Conservation (phyloP, 805 yeast genomes). For the Nakazawaea pomicola region DNA sequence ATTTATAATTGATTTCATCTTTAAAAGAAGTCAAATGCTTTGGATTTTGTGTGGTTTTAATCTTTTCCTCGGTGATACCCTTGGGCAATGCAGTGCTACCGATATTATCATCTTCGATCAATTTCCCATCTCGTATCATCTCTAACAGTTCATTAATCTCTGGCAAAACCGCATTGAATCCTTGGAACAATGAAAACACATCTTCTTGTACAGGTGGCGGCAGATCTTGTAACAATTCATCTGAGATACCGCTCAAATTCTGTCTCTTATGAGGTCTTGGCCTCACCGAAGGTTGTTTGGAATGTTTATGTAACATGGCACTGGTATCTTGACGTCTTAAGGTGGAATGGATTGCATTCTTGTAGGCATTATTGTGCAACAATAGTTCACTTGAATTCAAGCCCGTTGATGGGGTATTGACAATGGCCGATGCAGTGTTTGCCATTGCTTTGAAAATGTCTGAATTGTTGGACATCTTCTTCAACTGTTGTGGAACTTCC, state of each 20-base stretch:
- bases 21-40: conserved; percentile 32
- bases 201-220: conserved; percentile 28
- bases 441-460: conserved; percentile 43
- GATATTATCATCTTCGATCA: conserved; percentile 10
- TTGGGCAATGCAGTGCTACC: conserved; percentile 25
- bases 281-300: conserved; percentile 16
- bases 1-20: conserved; percentile 35
- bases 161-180: conserved; percentile 57
- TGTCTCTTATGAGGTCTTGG: conserved; percentile 10
- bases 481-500: no score
- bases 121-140: conserved; percentile 20
- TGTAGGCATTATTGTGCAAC: conserved; percentile 28
- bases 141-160: conserved; percentile 41
- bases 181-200: conserved; percentile 58
- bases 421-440: conserved; percentile 51
- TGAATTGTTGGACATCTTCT: conserved; percentile 10
- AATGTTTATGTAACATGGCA: conserved; percentile 19
- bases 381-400: conserved; percentile 16
- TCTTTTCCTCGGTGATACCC: conserved; percentile 36
- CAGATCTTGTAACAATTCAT: conserved; percentile 51
- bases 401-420: conserved; percentile 20
- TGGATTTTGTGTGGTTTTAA: conserved; percentile 37
- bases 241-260: conserved; percentile 46
- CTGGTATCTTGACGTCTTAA: conserved; percentile 26
- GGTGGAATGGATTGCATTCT: conserved; percentile 42